Evolutionary conservation across 768 basidiomycete species (phyloP).

Genomic region (Piloderma croceum): DNA sequence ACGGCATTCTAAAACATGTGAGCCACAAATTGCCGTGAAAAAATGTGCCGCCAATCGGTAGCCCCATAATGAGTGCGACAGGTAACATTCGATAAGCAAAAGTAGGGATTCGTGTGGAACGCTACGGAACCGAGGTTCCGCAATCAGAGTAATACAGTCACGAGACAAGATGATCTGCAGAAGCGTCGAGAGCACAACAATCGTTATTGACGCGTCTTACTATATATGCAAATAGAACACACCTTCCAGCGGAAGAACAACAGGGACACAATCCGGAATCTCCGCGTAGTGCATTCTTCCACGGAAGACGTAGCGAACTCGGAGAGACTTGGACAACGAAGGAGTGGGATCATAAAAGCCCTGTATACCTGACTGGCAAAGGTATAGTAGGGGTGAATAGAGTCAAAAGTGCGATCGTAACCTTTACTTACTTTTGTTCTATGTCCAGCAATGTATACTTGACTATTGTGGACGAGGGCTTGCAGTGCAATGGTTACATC

Average conservation of each 20-base stretch:
- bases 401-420: conserved; percentile 8
- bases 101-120: neutral
- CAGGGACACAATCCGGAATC: conserved; percentile 61
- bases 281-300: conserved; percentile 72
- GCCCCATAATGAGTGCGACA: too few species aligned
- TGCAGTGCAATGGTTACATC: conserved; percentile 82
- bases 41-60: too few species aligned
- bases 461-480: conserved; percentile 72
- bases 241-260: conserved; percentile 75
- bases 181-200: conserved; percentile 4
- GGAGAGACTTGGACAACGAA: conserved; percentile 61
- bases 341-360: conserved; percentile 89
- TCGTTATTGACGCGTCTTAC: neutral
- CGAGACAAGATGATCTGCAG: conserved; percentile 2
- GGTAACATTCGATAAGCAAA: neutral
- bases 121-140: neutral
- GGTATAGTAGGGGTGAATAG: conserved; percentile 8
- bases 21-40: too few species aligned
- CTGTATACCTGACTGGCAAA: conserved; percentile 57
- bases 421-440: conserved; percentile 58
- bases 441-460: conserved; percentile 71
- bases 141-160: neutral
- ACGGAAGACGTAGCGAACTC: conserved; percentile 73
- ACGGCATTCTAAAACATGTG: too few species aligned
- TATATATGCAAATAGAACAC: conserved; percentile 30